phyloP scores from a whole-genome alignment of 257 asterid genomes.

The Penstemon eatonii region DNA sequence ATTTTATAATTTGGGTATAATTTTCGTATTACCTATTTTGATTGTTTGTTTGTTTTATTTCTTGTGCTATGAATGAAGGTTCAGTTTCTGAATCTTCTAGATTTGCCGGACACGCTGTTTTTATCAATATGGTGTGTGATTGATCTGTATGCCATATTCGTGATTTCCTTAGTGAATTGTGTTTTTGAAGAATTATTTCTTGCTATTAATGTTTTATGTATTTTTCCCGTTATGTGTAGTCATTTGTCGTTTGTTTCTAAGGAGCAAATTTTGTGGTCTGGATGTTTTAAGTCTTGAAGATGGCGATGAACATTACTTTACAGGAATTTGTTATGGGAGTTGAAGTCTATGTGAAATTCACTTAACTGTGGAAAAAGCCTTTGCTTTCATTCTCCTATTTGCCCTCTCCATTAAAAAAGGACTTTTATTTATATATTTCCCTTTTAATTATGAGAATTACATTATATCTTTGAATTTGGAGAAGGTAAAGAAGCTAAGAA shows the following conservation, averaged over 20 bases:
- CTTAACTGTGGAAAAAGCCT: not conserved
- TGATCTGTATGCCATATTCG: conserved; percentile 14
- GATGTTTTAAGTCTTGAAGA: conserved; percentile 3
- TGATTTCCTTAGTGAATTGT: not conserved
- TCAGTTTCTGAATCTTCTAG: too few relatives aligned
- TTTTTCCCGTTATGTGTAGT: not conserved
- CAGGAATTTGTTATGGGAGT: conserved; percentile 1
- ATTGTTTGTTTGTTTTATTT: conserved; percentile 14
- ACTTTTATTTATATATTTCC: not conserved
- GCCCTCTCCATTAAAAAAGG: not conserved
- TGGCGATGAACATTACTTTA: not conserved
- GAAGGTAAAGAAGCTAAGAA: not conserved
- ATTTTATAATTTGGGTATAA: conserved; percentile 41
- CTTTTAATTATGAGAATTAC: not conserved
- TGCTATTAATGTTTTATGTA: not conserved
- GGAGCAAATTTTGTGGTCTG: conserved; percentile 11
- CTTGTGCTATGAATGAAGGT: not conserved
- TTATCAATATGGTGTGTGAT: conserved; percentile 1
- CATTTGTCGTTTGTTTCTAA: not conserved
- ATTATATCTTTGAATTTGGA: not conserved
- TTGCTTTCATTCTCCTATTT: not conserved
- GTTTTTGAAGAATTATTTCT: not conserved
- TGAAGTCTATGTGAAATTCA: conserved; percentile 1
- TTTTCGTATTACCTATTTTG: conserved; percentile 11
- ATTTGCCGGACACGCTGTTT: not conserved